phyloP scores from a whole-genome alignment of 2,329 filamentous ascomycete genomes.

The Xylaria sp. region DNA sequence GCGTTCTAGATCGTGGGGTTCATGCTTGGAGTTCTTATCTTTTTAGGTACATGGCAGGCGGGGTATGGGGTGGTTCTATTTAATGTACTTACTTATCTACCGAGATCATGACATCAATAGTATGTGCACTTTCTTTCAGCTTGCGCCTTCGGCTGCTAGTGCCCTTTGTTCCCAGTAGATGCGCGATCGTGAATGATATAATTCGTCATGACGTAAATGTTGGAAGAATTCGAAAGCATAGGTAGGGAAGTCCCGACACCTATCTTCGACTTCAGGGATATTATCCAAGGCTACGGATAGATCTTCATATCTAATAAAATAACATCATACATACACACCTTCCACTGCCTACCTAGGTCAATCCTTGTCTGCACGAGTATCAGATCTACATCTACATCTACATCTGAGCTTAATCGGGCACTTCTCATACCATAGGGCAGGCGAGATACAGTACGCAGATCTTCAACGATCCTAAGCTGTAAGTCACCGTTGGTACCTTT shows the following conservation, averaged over 20 bases:
- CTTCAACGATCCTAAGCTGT: background rate
- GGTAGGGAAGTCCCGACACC: background rate
- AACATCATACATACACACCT: constrained; percentile 2
- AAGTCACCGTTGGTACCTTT: constrained; percentile 25
- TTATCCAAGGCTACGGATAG: background rate
- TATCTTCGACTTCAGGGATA: background rate
- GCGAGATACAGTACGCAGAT: background rate
- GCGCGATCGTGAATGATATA: background rate
- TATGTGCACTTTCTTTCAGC: constrained; percentile 11
- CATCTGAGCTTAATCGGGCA: background rate
- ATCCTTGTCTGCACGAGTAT: background rate
- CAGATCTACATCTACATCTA: constrained; percentile 10
- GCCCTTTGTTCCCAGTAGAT: constrained; percentile 17
- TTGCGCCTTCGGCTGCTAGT: constrained; percentile 7
- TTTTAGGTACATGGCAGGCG: constrained; percentile 17
- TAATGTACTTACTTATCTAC: background rate
- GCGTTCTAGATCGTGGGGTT: constrained; percentile 13
- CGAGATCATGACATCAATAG: constrained; percentile 32
- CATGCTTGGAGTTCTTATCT: constrained; percentile 6
- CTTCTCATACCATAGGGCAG: background rate
- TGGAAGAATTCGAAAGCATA: background rate
- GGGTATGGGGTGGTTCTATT: constrained; percentile 14
- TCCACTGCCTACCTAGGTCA: background rate
- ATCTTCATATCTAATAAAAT: constrained; percentile 9
- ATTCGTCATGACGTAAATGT: constrained; percentile 19